Conservation (phyloP, 225 moss, liverwort and hornwort species). For the Sphagnum contortum region DNA sequence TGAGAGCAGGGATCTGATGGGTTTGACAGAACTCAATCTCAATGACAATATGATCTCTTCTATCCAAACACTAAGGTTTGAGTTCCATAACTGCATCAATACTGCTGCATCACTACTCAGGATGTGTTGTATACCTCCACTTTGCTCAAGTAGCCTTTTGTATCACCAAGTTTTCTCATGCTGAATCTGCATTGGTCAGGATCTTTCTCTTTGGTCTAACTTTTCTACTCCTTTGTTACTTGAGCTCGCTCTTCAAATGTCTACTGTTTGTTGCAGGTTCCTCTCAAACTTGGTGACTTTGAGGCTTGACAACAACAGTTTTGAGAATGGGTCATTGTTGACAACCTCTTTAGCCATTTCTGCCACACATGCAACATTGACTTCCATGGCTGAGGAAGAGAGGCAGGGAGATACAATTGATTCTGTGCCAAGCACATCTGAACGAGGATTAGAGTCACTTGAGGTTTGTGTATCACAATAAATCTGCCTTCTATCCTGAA, state of each 20-base stretch:
- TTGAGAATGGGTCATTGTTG: constrained; percentile 66
- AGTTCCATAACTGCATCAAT: background rate
- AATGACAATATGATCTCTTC: constrained; percentile 79
- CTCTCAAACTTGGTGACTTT: constrained; percentile 51
- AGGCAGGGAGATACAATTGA: constrained; percentile 29
- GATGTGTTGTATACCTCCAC: no score
- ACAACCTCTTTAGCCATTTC: constrained; percentile 6
- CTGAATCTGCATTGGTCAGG: no score
- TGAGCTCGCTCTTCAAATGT: no score
- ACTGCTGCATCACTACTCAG: background rate
- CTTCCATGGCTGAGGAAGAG: constrained; percentile 20
- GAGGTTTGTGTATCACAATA: constrained; percentile 19
- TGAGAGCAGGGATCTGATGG: constrained; percentile 42
- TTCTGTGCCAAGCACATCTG: constrained; percentile 26
- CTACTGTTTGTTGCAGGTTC: constrained; percentile 22
- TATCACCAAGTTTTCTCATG: no score
- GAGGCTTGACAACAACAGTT: constrained; percentile 67
- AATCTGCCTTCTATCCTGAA: no score
- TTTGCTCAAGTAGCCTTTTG: no score
- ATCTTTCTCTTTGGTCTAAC: no score
- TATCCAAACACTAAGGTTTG: constrained; percentile 63
- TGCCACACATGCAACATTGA: constrained; percentile 10
- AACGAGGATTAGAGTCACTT: constrained; percentile 32
- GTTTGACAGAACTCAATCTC: constrained; percentile 81
- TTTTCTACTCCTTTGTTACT: no score